Base-by-base conservation (phyloP, 1,284 basidiomycete species). In the Leccinum subatratum region DNA sequence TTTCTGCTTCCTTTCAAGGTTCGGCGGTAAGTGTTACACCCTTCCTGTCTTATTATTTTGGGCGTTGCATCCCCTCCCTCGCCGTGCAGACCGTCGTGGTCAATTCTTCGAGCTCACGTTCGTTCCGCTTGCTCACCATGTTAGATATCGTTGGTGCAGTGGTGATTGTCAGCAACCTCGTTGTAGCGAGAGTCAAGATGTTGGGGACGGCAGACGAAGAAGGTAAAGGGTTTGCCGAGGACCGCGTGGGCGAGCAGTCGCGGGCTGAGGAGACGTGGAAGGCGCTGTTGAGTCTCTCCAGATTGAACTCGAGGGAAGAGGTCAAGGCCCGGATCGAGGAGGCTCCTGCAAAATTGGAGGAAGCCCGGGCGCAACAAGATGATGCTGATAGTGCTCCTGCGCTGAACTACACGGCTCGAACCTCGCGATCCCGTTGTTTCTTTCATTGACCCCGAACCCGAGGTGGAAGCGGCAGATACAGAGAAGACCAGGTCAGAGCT, bases 1-100 rank as follows among this genome's bases (percentile, higher is more conserved):
- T 87, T 0, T 90, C 90, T 1, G 88, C 84, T 60, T 88, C 93
- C 1, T 99, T 98, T 72, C n/a, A n/a, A 96, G 96, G 1, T 99
- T 96, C 72, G 94, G 96, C 16, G 96, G 96, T 58, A n/a, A n/a
- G n/a, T n/a, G n/a, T n/a, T n/a, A n/a, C 16, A 18, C 9, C 18
- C 56, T 18, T 20, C 25, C 28, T 28, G 28, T 28, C 57, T 30
- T 18, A 58, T 28, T 18, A 30, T 57, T 16, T 48, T n/a, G 42
- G 42, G 8, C 42, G 42, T 6, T 48, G 11, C 20, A 30, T 30
- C 16, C 51, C 42, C n/a, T 30, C 58, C 12, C 62, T 62, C 64
- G 70, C 28, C 16, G 64, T 9, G 4, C 25, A 54, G 39, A 18
- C 7, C 20, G 34, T 14, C 67, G 25, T 12, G 16, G 39, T 51